Evolutionary conservation across 352 stramenopile species (phyloP).

Genomic region (Globisporangium lucens): DNA sequence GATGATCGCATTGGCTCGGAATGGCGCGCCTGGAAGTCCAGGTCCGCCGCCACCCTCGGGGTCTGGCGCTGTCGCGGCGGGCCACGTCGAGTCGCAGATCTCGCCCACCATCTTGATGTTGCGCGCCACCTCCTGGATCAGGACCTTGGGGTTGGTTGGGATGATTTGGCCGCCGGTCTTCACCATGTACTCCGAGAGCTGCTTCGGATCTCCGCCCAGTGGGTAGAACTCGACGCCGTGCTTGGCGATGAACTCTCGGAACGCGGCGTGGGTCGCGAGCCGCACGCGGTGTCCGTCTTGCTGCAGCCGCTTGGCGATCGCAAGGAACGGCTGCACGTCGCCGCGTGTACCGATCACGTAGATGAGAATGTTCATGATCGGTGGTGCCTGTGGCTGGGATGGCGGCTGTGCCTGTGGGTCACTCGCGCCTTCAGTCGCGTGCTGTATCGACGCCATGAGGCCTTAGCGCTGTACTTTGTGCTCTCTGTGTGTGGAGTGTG

Average conservation of each 20-base stretch:
- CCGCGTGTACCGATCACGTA: conserved; percentile 87
- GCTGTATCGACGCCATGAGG: neutral
- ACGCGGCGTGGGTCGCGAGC: conserved; percentile 88
- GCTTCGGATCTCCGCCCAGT: conserved; percentile 68
- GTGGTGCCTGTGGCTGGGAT: neutral
- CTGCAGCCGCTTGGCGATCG: conserved; percentile 82
- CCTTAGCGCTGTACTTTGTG: neutral
- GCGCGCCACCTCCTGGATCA: conserved; percentile 65
- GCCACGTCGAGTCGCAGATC: conserved; percentile 88
- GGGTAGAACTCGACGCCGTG: conserved; percentile 81
- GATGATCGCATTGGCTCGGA: conserved; percentile 91
- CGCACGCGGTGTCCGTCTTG: conserved; percentile 88
- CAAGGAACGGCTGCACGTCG: conserved; percentile 87
- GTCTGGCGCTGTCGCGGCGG: conserved; percentile 73
- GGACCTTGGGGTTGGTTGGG: conserved; percentile 55
- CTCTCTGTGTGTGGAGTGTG: neutral
- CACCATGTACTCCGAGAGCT: conserved; percentile 90
- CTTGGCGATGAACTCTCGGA: conserved; percentile 77
- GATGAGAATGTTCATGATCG: conserved; percentile 76
- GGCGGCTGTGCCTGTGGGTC: too few species aligned
- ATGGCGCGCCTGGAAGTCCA: conserved; percentile 49
- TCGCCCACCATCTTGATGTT: conserved; percentile 91
- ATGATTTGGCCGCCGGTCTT: conserved; percentile 81
- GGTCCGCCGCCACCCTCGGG: conserved; percentile 60
- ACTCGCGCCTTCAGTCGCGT: neutral